These are phyloP conservation scores for Eimeria sp. DNA, from an alignment of 169 alveolate species.

Conservation along the genomic window DNA sequence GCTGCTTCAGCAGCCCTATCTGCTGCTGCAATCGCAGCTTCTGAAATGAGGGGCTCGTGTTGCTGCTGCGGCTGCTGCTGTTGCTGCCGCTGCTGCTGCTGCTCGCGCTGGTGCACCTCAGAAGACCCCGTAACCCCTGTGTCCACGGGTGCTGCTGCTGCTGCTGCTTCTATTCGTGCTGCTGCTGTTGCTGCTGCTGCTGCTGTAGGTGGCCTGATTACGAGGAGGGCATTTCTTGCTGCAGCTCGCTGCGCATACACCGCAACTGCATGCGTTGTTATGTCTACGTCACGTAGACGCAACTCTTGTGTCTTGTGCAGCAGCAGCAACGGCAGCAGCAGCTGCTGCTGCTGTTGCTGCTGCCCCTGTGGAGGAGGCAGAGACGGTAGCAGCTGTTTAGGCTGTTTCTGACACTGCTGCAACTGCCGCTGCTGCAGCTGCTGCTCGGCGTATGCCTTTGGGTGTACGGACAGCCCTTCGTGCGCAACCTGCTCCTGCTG, in stretches of 20 bases:
- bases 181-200: background rate
- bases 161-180: background rate
- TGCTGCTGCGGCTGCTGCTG: slow-evolving; percentile 9
- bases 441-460: background rate
- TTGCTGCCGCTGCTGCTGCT: slow-evolving; percentile 27
- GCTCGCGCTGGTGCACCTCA: too few relatives aligned
- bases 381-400: background rate
- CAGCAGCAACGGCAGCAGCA: slow-evolving; percentile 11
- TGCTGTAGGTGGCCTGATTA: background rate
- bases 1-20: too few relatives aligned
- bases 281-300: background rate
- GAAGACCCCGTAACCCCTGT: too few relatives aligned
- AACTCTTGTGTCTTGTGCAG: background rate
- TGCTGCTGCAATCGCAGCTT: background rate
- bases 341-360: background rate
- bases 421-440: too few relatives aligned
- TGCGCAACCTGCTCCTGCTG: background rate
- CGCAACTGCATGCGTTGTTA: background rate
- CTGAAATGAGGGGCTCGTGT: background rate
- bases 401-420: too few relatives aligned
- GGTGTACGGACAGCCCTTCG: background rate
- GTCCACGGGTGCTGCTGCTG: background rate
- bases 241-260: slow-evolving; percentile 31
- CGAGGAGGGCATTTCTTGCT: background rate
- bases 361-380: background rate